Evolutionary conservation across 75 land plant genomes (phyloP), one percentile per base, ranked within the genome.

Genomic region (Picea sitchensis): DNA sequence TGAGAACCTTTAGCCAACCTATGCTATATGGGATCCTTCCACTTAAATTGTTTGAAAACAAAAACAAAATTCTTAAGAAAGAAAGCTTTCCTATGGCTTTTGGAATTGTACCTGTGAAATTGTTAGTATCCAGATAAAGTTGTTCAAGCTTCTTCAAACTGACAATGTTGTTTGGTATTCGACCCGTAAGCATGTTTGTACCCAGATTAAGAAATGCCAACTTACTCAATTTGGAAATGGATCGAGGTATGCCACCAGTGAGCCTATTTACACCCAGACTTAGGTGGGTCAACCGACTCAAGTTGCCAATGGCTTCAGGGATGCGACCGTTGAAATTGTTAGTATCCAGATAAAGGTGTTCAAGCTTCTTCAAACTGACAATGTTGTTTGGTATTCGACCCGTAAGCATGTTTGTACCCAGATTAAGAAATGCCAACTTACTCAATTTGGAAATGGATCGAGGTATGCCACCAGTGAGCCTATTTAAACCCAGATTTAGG

Each of bases 391-490:
- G 81, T 18, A 91, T 73, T 3, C 36, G 1, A 15, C 89, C 89
- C 1, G 80, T 76, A 56, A 90, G 58, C 21, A 68, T 60, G 75
- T 90, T 90, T 58, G 64, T 79, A 34, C 85, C 80, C 17, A 90
- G 87, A 56, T 85, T 84, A n/a, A 90, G 72, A 13, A 78, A 73
- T 12, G n/a, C 5, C 38, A 92, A 83, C 31, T 23, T 80, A 38
- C 20, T 54, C 61, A 88, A 31, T 14, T 77, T 75, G 4, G 84
- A 87, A 15, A 90, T 79, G 31, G 77, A 84, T 34, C 77, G 74
- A n/a, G 87, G 87, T 13, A 92, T 77, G 2, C 31, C 57, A 38
- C 92, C 92, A 2, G 88, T 80, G 59, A 92, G 77, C 13, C 32
- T 81, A 51, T 91, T 92, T 15, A 76, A 76, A 56, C 84, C 83